Evolutionary conservation across 257 asterid species (phyloP), one percentile per base, ranked within the genome.

Genomic region (Orobanche coerulescens): DNA sequence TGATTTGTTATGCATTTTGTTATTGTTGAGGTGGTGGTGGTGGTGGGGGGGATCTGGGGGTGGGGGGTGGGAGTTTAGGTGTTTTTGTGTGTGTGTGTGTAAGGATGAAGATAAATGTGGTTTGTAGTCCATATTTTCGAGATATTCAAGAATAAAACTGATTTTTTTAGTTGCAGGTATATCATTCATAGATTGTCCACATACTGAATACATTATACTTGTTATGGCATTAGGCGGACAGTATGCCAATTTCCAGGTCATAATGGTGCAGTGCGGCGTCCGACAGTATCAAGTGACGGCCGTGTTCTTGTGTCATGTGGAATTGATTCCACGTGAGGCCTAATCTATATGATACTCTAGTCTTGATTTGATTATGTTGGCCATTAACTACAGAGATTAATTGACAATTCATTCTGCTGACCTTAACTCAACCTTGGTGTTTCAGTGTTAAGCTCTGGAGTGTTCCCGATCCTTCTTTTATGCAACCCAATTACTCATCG

Each of bases 191-290:
- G 16, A n/a, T 2, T 66, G 30, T 50, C 24, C 16, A n/a, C 61
- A 16, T 60, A 36, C 55, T 65, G 43, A 58, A 23, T 64, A 52
- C 46, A 0, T 49, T 50, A 22, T 67, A 46, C 30, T 55, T 57
- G 58, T 34, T 66, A 39, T 66, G 71, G 34, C 24, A 39, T 40
- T 64, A 92, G 98, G 76, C 82, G 79, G 71, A 86, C 95, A 25
- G 90, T 88, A 24, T 68, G 92, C 71, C 98, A 81, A 78, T 92
- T 92, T 82, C 82, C 95, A 72, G 98, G 98, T 53, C 98, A 92
- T 81, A 88, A 84, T 77, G 95, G 95, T 63, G 93, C 94, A 12
- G 95, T 92, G 34, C 72, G 74, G 34, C 96, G 98, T 69, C 73
- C 88, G 68, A 66, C 96, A 16, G 93, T 74, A 52, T 88, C 98